These are phyloP conservation scores for Farysia itapuensis DNA, from an alignment of 1,284 basidiomycete species.

Conservation along the genomic window DNA sequence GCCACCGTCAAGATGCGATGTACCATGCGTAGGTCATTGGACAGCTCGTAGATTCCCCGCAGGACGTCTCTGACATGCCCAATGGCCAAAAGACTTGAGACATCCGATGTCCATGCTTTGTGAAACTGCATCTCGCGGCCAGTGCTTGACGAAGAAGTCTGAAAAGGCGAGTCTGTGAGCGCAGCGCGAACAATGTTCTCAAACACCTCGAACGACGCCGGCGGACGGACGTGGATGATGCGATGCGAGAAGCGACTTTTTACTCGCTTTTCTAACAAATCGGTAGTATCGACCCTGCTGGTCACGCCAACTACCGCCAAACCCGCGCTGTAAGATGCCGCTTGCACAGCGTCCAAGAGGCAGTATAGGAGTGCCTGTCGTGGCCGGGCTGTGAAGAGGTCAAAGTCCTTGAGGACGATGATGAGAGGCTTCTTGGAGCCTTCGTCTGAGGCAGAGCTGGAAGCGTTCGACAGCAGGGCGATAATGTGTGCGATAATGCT, in stretches of 20 bases:
- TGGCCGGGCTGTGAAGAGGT: constrained; percentile 46
- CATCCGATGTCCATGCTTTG: constrained; percentile 21
- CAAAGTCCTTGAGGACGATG: constrained; percentile 53
- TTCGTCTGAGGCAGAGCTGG: not conserved
- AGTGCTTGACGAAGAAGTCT: not conserved
- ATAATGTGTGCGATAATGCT: constrained; percentile 49
- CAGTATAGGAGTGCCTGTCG: constrained; percentile 57
- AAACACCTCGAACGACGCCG: constrained; percentile 18
- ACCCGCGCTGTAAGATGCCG: constrained; percentile 48
- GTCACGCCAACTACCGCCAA: constrained; percentile 52
- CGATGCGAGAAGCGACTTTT: constrained; percentile 56
- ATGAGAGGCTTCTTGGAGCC: constrained; percentile 38
- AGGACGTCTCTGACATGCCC: constrained; percentile 18
- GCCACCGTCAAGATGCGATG: constrained; percentile 21
- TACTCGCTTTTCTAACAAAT: constrained; percentile 57
- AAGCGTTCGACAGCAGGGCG: constrained; percentile 39
- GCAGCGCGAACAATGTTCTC: constrained; percentile 34
- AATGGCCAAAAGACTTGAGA: constrained; percentile 13
- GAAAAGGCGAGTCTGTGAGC: not conserved
- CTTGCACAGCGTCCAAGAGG: constrained; percentile 56
- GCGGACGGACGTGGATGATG: constrained; percentile 47
- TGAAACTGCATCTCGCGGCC: not conserved
- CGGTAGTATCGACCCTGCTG: constrained; percentile 44
- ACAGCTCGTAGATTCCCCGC: constrained; percentile 30
- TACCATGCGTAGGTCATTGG: constrained; percentile 38